A percentile compares a stretch with the other conserved stretches of the same genome.
Evolutionary conservation across 208 protist genomes (phyloP).

Genomic region (Acanthamoeba culbertsoni): DNA sequence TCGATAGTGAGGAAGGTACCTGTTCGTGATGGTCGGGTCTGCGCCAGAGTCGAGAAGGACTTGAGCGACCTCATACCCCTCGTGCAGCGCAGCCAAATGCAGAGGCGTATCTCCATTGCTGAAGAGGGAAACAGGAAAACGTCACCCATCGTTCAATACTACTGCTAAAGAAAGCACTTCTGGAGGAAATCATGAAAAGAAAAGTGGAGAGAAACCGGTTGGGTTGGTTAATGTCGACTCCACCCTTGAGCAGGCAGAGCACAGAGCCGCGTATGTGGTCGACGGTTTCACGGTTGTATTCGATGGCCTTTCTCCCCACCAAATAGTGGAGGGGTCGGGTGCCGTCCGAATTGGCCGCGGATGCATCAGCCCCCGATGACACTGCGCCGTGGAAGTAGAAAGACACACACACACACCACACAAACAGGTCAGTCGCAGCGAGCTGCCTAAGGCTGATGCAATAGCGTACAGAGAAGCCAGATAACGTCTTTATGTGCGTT

Average conservation of each 20-base stretch:
- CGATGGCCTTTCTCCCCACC: slow-evolving; percentile 9
- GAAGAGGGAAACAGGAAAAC: too few relatives aligned
- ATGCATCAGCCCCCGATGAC: neutral
- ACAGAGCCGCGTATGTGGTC: neutral
- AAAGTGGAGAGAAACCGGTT: neutral
- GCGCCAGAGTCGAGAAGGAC: slow-evolving; percentile 21
- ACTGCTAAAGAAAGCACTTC: too few relatives aligned
- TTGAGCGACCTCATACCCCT: neutral
- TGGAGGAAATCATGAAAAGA: too few relatives aligned
- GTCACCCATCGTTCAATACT: too few relatives aligned
- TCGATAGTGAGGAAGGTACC: neutral
- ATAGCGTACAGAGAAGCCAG: neutral
- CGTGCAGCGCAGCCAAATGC: slow-evolving; percentile 8
- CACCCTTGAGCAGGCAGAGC: neutral
- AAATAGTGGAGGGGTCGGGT: slow-evolving; percentile 43
- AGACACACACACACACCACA: neutral
- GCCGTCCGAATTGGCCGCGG: neutral
- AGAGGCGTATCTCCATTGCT: slow-evolving; percentile 53
- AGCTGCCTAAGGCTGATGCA: neutral
- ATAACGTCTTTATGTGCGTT: slow-evolving; percentile 9
- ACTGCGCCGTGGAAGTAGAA: neutral
- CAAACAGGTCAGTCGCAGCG: neutral
- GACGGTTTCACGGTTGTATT: neutral
- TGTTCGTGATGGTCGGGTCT: neutral
- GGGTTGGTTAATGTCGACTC: slow-evolving; percentile 38